phyloP scores from a whole-genome alignment of 202 grass and related monocot species.

The Saccharum hybrid region DNA sequence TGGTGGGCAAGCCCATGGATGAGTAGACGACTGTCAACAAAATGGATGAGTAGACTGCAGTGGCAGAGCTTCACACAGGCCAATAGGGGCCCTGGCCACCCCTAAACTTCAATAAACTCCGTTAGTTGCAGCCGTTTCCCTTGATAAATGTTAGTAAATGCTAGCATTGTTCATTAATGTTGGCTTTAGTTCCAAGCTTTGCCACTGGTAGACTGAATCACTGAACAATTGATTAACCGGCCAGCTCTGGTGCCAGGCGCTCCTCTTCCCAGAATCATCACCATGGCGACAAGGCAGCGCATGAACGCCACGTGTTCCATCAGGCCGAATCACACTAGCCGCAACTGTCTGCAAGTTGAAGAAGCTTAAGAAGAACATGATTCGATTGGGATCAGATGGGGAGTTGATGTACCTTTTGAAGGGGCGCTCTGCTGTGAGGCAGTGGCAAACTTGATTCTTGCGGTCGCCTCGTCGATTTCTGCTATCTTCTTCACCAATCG shows the following conservation, averaged over 20 bases:
- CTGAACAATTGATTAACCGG: neutral
- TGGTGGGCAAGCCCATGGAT: neutral
- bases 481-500: neutral
- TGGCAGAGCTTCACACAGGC: too few species aligned
- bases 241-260: neutral
- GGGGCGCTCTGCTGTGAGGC: too few species aligned
- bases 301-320: neutral
- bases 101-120: too few species aligned
- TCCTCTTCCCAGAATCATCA: neutral
- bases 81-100: too few species aligned
- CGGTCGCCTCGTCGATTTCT: neutral
- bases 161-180: too few species aligned
- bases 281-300: neutral
- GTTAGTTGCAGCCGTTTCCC: too few species aligned
- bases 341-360: neutral
- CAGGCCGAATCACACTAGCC: accelerated
- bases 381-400: neutral
- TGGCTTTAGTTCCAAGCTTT: too few species aligned
- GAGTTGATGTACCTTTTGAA: neutral
- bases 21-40: neutral
- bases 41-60: neutral
- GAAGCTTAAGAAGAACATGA: neutral
- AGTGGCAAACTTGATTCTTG: too few species aligned
- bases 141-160: too few species aligned
- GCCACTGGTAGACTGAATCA: too few species aligned